These are phyloP conservation scores for Luzula sylvatica DNA, from an alignment of 176 grass and related monocot species.

Conservation along the genomic window DNA sequence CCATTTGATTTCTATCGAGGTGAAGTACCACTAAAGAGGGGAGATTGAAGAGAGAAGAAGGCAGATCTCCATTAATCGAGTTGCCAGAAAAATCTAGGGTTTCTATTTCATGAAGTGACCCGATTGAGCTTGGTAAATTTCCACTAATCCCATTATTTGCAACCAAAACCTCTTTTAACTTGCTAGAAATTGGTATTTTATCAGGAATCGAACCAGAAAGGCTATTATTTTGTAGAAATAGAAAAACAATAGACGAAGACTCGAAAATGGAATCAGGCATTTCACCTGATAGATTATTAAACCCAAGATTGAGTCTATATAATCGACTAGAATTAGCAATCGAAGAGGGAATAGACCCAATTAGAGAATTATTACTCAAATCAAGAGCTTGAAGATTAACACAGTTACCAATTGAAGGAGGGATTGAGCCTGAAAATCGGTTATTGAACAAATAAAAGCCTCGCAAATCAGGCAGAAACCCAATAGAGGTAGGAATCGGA, in stretches of 20 bases:
- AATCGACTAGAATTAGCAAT: constrained; percentile 46
- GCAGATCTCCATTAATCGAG: constrained; percentile 36
- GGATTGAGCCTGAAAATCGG: constrained; percentile 47
- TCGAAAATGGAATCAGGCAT: constrained; percentile 19
- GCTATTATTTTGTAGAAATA: constrained; percentile 42
- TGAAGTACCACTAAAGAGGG: constrained; percentile 26
- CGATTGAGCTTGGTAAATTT: constrained; percentile 34
- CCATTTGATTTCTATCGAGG: constrained; percentile 28
- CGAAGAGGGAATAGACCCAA: constrained; percentile 29
- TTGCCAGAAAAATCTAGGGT: constrained; percentile 59
- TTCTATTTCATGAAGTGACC: constrained; percentile 33
- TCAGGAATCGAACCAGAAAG: constrained; percentile 48
- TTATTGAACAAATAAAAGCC: constrained; percentile 80
- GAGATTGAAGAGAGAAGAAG: constrained; percentile 32
- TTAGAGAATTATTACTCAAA: constrained; percentile 44
- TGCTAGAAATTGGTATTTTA: constrained; percentile 22
- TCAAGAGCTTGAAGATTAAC: constrained; percentile 35
- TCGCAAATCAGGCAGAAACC: constrained; percentile 35
- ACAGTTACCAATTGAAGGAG: constrained; percentile 34
- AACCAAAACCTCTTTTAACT: constrained; percentile 36
- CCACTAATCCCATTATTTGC: constrained; percentile 35
- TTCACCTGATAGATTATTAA: constrained; percentile 28
- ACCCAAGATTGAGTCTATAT: constrained; percentile 53
- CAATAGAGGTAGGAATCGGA: constrained; percentile 25
- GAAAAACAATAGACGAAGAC: constrained; percentile 30